Evolutionary conservation across 106 monocot species (phyloP).

Genomic region (Dendrobium officinale): DNA sequence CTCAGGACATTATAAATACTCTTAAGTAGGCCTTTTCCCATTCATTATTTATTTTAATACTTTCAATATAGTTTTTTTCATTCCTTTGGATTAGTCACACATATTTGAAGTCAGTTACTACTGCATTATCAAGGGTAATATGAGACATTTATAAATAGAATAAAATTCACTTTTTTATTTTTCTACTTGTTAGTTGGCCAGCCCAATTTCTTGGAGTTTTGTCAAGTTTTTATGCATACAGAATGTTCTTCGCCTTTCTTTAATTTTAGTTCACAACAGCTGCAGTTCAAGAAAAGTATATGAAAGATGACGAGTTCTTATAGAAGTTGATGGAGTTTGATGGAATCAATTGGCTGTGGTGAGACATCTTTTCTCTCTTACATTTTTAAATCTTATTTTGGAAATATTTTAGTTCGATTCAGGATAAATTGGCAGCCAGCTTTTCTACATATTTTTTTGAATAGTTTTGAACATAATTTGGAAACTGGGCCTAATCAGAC

Average conservation of each 20-base stretch:
- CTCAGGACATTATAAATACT: neutral
- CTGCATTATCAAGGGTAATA: no score
- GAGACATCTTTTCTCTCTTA: neutral
- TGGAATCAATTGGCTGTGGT: neutral
- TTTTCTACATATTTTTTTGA: neutral
- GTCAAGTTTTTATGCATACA: neutral
- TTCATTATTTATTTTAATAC: neutral
- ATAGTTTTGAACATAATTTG: neutral
- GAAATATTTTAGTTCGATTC: neutral
- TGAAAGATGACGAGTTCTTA: conserved; percentile 45
- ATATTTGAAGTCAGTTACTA: no score
- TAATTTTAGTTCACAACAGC: conserved; percentile 35
- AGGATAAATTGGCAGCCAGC: neutral
- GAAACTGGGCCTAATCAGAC: neutral
- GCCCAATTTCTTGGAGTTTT: neutral
- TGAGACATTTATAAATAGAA: neutral
- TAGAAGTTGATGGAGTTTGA: neutral
- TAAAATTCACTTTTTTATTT: neutral
- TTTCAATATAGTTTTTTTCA: neutral
- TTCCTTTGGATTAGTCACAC: neutral
- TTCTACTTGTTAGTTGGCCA: neutral
- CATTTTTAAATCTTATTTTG: neutral
- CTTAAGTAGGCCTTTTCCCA: neutral
- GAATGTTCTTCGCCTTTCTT: neutral
- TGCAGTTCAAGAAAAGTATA: conserved; percentile 76